Conservation (phyloP, 768 basidiomycete genomes). For the Phylloporus arenicola region DNA sequence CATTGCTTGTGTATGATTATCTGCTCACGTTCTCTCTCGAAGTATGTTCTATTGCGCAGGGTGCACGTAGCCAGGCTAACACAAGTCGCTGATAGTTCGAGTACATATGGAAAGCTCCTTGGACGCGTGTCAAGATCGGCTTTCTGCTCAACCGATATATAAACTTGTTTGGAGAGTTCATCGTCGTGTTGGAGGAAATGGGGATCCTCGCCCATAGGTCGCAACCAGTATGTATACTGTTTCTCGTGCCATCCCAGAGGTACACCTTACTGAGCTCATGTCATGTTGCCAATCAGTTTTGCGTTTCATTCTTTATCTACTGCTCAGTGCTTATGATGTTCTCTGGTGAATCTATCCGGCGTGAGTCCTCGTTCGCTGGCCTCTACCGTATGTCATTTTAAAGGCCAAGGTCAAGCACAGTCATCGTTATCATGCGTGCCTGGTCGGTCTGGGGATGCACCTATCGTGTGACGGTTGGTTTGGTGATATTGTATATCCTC, state of each 20-base stretch:
- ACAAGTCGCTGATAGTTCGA: slow-evolving; percentile 1
- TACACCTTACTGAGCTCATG: neutral
- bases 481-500: slow-evolving; percentile 5
- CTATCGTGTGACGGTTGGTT: neutral
- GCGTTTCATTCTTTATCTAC: slow-evolving; percentile 6
- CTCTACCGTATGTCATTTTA: neutral
- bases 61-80: neutral
- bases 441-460: slow-evolving; percentile 19
- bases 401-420: slow-evolving; percentile 5
- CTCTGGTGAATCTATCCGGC: slow-evolving; percentile 11
- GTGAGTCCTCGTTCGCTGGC: slow-evolving; percentile 1
- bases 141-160: slow-evolving; percentile 18
- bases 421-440: slow-evolving; percentile 16
- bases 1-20: slow-evolving; percentile 8
- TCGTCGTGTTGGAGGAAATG: slow-evolving; percentile 2
- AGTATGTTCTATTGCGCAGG: neutral
- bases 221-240: neutral
- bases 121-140: slow-evolving; percentile 7
- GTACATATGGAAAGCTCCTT: slow-evolving; percentile 14
- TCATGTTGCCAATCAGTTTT: slow-evolving; percentile 5
- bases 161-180: slow-evolving; percentile 11
- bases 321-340: slow-evolving; percentile 5
- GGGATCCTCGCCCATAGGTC: slow-evolving; percentile 2
- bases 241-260: neutral
- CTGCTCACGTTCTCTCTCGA: slow-evolving; percentile 9